These are phyloP conservation scores for Zarea fungicola DNA, from an alignment of 2,329 filamentous ascomycete genomes.

Conservation along the genomic window DNA sequence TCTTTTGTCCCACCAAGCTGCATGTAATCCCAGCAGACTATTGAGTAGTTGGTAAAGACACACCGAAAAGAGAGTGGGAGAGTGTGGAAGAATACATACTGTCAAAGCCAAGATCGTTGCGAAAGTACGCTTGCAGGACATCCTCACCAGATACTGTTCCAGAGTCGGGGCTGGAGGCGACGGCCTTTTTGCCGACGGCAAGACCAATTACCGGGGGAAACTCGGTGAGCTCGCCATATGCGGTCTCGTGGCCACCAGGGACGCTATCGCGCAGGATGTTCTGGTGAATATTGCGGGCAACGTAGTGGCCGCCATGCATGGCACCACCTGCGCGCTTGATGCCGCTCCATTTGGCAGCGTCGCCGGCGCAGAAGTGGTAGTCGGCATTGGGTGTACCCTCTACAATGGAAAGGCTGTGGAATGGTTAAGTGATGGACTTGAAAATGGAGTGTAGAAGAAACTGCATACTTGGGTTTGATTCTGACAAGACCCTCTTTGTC, in stretches of 20 bases:
- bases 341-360: slow-evolving; percentile 65
- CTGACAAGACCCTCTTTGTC: slow-evolving; percentile 62
- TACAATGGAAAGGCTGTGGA: slow-evolving; percentile 49
- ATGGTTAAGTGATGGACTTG: background rate
- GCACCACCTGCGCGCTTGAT: slow-evolving; percentile 76
- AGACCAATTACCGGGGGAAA: slow-evolving; percentile 64
- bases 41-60: background rate
- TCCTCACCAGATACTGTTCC: slow-evolving; percentile 59
- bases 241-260: slow-evolving; percentile 32
- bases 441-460: background rate
- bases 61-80: no score
- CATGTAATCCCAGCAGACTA: slow-evolving; percentile 54
- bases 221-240: slow-evolving; percentile 44
- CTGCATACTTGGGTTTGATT: slow-evolving; percentile 46
- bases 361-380: slow-evolving; percentile 64
- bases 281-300: slow-evolving; percentile 63
- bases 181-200: slow-evolving; percentile 64
- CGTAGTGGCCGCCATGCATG: slow-evolving; percentile 66
- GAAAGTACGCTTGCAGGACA: slow-evolving; percentile 59
- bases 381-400: slow-evolving; percentile 49
- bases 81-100: slow-evolving; percentile 45
- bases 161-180: slow-evolving; percentile 53
- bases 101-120: slow-evolving; percentile 60
- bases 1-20: slow-evolving; percentile 34
- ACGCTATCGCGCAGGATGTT: slow-evolving; percentile 42